Conservation (phyloP, 257 asterid genomes). For the Gardenia jasminoides region DNA sequence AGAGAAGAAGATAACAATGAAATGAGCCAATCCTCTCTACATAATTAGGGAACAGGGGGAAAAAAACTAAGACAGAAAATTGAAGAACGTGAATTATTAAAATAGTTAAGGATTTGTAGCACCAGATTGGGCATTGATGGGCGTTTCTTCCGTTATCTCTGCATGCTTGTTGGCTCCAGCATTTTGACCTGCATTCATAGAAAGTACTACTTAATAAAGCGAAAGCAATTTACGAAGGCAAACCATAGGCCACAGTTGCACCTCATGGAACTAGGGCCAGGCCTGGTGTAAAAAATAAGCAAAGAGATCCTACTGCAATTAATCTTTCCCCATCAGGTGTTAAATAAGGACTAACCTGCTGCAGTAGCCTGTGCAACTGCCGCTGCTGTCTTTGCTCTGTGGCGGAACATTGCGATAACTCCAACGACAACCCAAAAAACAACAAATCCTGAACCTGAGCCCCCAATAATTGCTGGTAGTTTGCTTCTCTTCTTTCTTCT, state of each 20-base stretch:
- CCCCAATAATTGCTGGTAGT: slow-evolving; percentile 12
- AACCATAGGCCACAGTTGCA: not conserved
- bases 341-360: not conserved
- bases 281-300: not conserved
- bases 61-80: too few relatives aligned
- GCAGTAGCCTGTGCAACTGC: slow-evolving; percentile 14
- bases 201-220: too few relatives aligned
- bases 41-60: not conserved
- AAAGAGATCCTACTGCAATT: not conserved
- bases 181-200: not conserved
- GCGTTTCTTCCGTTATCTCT: slow-evolving; percentile 2
- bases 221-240: not conserved
- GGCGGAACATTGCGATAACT: not conserved
- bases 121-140: slow-evolving; percentile 7
- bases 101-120: not conserved
- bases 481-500: slow-evolving; percentile 13
- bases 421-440: not conserved
- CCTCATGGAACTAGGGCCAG: not conserved
- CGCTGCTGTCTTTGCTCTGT: slow-evolving; percentile 3
- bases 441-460: not conserved
- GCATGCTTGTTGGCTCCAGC: not conserved
- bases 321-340: not conserved
- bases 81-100: not conserved
- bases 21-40: too few relatives aligned
- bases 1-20: too few relatives aligned